Percentiles rank a stretch among this genome's conserved stretches.
Evolutionary conservation across 2,329 filamentous ascomycete genomes (phyloP).

Genomic region (Colletotrichum falcatum): DNA sequence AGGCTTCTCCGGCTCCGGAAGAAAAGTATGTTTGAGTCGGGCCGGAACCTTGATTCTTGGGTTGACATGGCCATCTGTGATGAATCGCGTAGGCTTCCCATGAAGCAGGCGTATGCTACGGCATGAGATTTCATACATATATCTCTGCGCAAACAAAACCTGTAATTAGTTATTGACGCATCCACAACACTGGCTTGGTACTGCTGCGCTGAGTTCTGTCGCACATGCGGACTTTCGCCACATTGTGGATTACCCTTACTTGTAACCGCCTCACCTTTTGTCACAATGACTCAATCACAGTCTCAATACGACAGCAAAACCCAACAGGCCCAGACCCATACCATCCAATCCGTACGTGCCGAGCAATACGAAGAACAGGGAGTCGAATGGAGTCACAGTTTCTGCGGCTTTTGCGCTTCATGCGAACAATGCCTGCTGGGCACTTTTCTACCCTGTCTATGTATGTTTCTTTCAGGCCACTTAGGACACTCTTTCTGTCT

Average conservation of each 20-base stretch:
- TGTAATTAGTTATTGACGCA: neutral
- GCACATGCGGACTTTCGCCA: too few relatives aligned
- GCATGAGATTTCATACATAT: neutral
- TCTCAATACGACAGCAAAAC: neutral
- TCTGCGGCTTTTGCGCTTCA: conserved; percentile 4
- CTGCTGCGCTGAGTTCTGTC: too few relatives aligned
- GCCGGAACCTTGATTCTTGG: too few relatives aligned
- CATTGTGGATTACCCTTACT: neutral
- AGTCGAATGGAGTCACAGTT: neutral
- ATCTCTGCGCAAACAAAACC: neutral
- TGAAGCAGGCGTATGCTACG: neutral
- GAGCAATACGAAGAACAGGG: neutral
- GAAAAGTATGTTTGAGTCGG: too few relatives aligned
- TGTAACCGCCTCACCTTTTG: too few relatives aligned
- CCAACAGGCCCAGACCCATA: neutral
- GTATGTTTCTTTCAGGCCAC: neutral
- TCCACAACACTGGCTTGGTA: too few relatives aligned
- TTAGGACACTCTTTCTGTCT: neutral
- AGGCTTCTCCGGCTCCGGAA: too few relatives aligned
- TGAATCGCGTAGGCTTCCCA: neutral
- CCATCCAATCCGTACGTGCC: neutral
- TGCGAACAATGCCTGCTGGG: conserved; percentile 1
- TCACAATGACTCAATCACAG: neutral
- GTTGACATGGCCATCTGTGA: neutral
- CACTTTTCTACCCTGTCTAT: neutral